Evolutionary conservation across 108 stramenopile species (phyloP), one percentile per base, ranked within the genome.

Genomic region (Chaetoceros muelleri): DNA sequence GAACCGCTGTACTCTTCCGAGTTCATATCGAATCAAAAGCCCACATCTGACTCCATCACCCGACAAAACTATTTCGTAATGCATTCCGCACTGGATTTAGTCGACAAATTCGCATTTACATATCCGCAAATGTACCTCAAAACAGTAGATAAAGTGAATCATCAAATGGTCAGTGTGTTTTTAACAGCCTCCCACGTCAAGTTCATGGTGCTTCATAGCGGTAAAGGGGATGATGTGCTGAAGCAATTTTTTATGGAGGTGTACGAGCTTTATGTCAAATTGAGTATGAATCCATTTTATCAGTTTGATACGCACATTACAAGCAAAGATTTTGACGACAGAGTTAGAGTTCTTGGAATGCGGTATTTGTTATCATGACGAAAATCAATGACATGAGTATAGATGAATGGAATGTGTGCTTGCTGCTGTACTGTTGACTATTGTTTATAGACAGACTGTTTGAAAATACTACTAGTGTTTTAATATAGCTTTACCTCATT

Each of bases 261-360:
- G 3, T 90, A 95, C 52, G 93, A 93, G 31, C 72, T 92, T 25
- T 96, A 93, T 63, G 95, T 96, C 55, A 94, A 96, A 84, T 70
- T 87, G 31, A 74, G 87, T 16, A 90, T 96, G 93, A 96, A 96
- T 72, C 95, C 95, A 27, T 95, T 96, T 53, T 95, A 93, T 68
- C 74, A 75, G 34, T 87, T 88, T 58, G 95, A 96, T 49, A 86
- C 90, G 19, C 92, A 92, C 30, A 90, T 96, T 55, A 67, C 71
- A 18, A 83, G 79, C 2, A 82, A 74, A 60, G 82, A 80, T 27
- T 96, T 96, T 73, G 93, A 96, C 27, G 65, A 65, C 18, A 64
- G 90, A 50, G 92, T 95, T 5, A 69, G 82, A 26, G 76, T 82
- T 19, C 62, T 87, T 3, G 87, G 84, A 20, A 55, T 80, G 47